These are phyloP conservation scores for Erucastrum elatum DNA, from an alignment of 345 rosid species.

Conservation along the genomic window DNA sequence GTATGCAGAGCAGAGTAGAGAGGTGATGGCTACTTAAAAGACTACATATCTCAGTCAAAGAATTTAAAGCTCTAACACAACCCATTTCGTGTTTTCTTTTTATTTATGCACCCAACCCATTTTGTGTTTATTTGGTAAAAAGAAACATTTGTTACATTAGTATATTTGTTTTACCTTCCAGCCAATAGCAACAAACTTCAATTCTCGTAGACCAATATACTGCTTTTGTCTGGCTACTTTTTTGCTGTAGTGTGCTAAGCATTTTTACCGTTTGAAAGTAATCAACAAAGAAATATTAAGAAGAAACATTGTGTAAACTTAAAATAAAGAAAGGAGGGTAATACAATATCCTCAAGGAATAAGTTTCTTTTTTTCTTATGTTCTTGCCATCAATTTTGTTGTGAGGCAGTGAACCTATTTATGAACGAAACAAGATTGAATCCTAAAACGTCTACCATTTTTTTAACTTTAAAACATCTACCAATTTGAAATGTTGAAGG, in stretches of 20 bases:
- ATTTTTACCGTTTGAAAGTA: not conserved
- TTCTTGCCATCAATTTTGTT: not conserved
- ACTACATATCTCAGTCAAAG: not conserved
- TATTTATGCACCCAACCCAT: not conserved
- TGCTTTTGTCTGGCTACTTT: not conserved
- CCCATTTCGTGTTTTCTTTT: no score
- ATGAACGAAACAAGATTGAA: not conserved
- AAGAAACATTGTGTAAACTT: not conserved
- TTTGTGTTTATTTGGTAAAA: not conserved
- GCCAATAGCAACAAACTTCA: not conserved
- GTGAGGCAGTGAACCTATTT: not conserved
- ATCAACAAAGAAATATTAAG: not conserved
- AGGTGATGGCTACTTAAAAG: not conserved
- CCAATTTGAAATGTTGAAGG: not conserved
- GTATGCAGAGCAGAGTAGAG: not conserved
- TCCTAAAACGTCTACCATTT: not conserved
- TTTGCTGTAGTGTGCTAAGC: not conserved
- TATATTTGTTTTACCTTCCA: not conserved
- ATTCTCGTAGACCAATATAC: not conserved
- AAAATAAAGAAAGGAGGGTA: not conserved
- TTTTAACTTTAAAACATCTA: not conserved
- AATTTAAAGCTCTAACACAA: constrained; percentile 1
- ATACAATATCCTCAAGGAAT: not conserved
- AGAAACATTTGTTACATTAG: not conserved
- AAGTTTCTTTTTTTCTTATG: not conserved